Evolutionary conservation across 2,329 filamentous ascomycete genomes (phyloP).

Genomic region (Coniochaeta sp.): DNA sequence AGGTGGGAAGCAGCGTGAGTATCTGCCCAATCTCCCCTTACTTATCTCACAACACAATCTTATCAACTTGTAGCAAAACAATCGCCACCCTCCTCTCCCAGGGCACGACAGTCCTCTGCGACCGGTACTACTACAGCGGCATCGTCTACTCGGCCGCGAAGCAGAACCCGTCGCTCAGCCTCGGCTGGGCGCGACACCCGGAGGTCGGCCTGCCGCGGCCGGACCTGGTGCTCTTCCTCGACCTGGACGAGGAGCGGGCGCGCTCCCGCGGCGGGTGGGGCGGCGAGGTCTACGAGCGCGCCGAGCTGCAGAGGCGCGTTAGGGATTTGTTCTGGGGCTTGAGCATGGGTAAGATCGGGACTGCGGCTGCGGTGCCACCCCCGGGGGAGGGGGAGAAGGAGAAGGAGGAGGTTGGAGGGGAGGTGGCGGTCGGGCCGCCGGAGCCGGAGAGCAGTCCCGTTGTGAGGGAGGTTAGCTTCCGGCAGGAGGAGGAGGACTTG

Average conservation of each 20-base stretch:
- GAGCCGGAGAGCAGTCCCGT: conserved; percentile 6
- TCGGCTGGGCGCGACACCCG: conserved; percentile 76
- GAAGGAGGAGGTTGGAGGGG: conserved; percentile 9
- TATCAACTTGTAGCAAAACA: conserved; percentile 29
- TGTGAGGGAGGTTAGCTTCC: conserved; percentile 26
- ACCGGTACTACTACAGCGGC: conserved; percentile 93
- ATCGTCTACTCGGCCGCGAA: conserved; percentile 92
- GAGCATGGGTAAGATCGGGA: conserved; percentile 34
- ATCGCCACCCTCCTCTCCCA: conserved; percentile 47
- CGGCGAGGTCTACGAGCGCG: conserved; percentile 79
- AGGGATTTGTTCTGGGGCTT: conserved; percentile 62
- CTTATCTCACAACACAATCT: not conserved
- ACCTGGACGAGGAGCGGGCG: conserved; percentile 68
- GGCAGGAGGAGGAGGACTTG: conserved; percentile 45
- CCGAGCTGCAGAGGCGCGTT: conserved; percentile 74
- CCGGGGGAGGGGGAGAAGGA: conserved; percentile 8
- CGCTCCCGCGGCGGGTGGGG: conserved; percentile 79
- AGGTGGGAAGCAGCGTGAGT: conserved; percentile 68
- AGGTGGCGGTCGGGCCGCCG: conserved; percentile 10
- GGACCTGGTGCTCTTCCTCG: conserved; percentile 81
- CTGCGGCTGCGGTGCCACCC: conserved; percentile 7
- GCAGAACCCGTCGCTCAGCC: conserved; percentile 57
- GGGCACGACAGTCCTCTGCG: conserved; percentile 74
- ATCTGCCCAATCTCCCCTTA: not conserved
- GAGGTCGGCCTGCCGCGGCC: conserved; percentile 83